phyloP scores from a whole-genome alignment of 768 basidiomycete species.

The Agaricus subrufescens region DNA sequence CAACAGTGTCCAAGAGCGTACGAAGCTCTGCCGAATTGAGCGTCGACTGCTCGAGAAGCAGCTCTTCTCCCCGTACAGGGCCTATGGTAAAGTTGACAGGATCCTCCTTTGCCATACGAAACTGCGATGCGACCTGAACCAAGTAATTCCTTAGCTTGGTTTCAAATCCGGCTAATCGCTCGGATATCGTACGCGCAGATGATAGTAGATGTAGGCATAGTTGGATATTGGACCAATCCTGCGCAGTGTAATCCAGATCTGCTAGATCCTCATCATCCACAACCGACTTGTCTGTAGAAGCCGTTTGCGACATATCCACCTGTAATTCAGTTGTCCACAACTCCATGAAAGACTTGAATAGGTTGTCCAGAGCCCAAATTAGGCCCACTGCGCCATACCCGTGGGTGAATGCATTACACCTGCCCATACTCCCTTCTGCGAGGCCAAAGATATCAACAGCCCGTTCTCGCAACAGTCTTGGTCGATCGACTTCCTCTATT shows the following conservation, averaged over 20 bases:
- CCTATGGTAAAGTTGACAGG: slow-evolving; percentile 51
- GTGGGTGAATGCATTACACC: slow-evolving; percentile 80
- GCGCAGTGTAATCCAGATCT: slow-evolving; percentile 79
- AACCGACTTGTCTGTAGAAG: slow-evolving; percentile 21
- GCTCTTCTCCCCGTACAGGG: slow-evolving; percentile 61
- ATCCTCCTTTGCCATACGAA: slow-evolving; percentile 54
- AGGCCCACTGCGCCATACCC: slow-evolving; percentile 81
- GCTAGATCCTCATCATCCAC: slow-evolving; percentile 59
- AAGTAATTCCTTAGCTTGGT: slow-evolving; percentile 57
- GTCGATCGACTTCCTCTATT: slow-evolving; percentile 37
- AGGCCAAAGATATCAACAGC: slow-evolving; percentile 69
- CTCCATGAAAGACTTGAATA: slow-evolving; percentile 68
- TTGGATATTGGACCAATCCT: slow-evolving; percentile 90
- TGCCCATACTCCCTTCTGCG: slow-evolving; percentile 74
- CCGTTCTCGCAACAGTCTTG: slow-evolving; percentile 69
- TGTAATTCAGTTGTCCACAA: slow-evolving; percentile 52
- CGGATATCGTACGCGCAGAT: slow-evolving; percentile 69
- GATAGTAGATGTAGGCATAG: slow-evolving; percentile 76
- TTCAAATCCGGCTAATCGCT: slow-evolving; percentile 69
- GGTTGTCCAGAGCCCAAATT: slow-evolving; percentile 67
- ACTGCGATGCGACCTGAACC: slow-evolving; percentile 50
- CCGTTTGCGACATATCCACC: slow-evolving; percentile 26
- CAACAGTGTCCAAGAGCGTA: slow-evolving; percentile 49
- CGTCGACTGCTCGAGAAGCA: slow-evolving; percentile 76
- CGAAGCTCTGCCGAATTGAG: slow-evolving; percentile 81